A percentile compares a stretch with the other conserved stretches of the same genome.
phyloP scores from a whole-genome alignment of 176 grass and related monocot genomes.

The Musa troglodytarum region DNA sequence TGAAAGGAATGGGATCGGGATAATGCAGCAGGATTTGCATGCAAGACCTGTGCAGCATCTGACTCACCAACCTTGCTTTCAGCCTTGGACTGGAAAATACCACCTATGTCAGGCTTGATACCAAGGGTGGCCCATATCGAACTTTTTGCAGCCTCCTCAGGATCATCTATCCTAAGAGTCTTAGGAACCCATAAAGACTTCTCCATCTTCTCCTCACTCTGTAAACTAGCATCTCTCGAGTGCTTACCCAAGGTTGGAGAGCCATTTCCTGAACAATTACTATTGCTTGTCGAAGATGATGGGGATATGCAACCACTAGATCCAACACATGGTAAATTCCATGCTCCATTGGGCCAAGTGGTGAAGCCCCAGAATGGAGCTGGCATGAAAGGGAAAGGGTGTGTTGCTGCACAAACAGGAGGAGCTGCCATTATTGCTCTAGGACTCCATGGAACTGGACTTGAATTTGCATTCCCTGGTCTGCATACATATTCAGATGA shows the following conservation, averaged over 20 bases:
- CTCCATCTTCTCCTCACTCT: constrained; percentile 45
- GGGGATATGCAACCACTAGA: constrained; percentile 32
- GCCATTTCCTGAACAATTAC: constrained; percentile 53
- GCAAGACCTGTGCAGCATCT: constrained; percentile 38
- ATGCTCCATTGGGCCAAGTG: constrained; percentile 40
- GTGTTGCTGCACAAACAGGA: constrained; percentile 32
- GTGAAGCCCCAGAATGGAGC: constrained; percentile 57
- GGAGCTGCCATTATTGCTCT: constrained; percentile 34
- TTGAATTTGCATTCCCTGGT: constrained; percentile 33
- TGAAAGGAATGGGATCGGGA: constrained; percentile 78
- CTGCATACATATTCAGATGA: constrained; percentile 26
- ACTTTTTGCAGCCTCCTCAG: constrained; percentile 84
- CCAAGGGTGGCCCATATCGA: constrained; percentile 93
- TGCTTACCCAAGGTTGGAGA: constrained; percentile 79
- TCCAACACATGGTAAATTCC: constrained; percentile 37
- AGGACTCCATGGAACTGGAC: constrained; percentile 39
- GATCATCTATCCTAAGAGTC: constrained; percentile 82
- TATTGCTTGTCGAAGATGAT: constrained; percentile 53
- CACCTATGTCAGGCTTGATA: constrained; percentile 62
- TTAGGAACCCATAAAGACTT: constrained; percentile 86
- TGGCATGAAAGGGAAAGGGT: constrained; percentile 79
- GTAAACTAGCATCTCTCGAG: constrained; percentile 45
- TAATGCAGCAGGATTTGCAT: constrained; percentile 71
- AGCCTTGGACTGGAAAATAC: constrained; percentile 53
- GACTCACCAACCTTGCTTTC: constrained; percentile 36